Base-by-base conservation (phyloP, 2,329 filamentous ascomycete genomes). In the Diaporthe humulicola region DNA sequence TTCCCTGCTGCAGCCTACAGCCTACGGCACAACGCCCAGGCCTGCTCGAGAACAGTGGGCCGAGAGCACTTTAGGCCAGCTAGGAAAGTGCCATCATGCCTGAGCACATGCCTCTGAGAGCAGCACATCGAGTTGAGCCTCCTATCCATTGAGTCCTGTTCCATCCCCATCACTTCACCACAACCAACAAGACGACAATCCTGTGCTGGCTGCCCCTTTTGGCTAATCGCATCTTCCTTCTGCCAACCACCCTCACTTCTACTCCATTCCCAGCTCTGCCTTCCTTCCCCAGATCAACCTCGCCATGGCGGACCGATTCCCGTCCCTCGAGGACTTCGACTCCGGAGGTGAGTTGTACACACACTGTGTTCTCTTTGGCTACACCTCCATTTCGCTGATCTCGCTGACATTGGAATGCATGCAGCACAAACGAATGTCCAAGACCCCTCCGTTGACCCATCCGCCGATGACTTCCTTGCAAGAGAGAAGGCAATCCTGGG, bases 401-500 rank as follows among this genome's bases (percentile, higher is more conserved):
- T 71, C 25, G 40, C 79, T 82, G 48, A 81, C 74, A 73, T 54
- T 74, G 78, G 60, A 76, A 73, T 70, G 79, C 45, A 77, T 75
- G 77, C 85, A 93, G 94, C 92, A 81, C 92, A 94, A 86, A 93
- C 93, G 73, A 90, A 91, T 78, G 88, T 89, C 82, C 89, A 88
- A 85, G 88, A 87, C 73, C 84, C 91, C 50, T 87, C 89, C 77
- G 89, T 87, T 76, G 87, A 89, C 14, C 87, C 90, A 40, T 92
- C 93, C 42, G 88, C 90, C 77, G 92, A 95, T 81, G 95, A 98
- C 85, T 98, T 99, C 84, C 91, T 98, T 66, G 92, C 94, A 77
- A 94, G 96, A 79, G 97, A 99, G 87, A 95, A 95, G 82, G 97
- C 95, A 76, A 86, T 93, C 25, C 91, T 99, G 10, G 97, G 97